A percentile compares a stretch with the other conserved stretches of the same genome.
Evolutionary conservation across 1,284 basidiomycete species (phyloP).

Genomic region (Inonotus obliquus): DNA sequence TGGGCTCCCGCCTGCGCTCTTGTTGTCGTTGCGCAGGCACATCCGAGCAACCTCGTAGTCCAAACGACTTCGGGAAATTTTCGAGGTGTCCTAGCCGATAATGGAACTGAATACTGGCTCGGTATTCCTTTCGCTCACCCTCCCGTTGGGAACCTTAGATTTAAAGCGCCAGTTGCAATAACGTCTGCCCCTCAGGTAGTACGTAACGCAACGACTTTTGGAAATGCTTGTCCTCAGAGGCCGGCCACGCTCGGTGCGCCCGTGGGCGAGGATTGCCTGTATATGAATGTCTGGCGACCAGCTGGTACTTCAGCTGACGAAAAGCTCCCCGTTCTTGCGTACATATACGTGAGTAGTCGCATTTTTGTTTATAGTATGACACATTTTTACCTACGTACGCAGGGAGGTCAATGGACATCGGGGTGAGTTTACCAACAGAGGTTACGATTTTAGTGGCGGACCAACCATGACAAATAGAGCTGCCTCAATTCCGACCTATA

Average conservation of each 20-base stretch:
- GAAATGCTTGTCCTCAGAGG: conserved; percentile 54
- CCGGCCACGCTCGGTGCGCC: conserved; percentile 40
- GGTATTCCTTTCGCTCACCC: conserved; percentile 66
- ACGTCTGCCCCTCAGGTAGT: conserved; percentile 28
- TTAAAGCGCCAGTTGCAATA: conserved; percentile 56
- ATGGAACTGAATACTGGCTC: conserved; percentile 49
- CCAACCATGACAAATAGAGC: conserved; percentile 34
- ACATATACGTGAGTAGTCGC: conserved; percentile 44
- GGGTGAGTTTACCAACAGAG: conserved; percentile 30
- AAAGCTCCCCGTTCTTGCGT: conserved; percentile 45
- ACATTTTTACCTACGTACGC: background rate
- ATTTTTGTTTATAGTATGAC: background rate
- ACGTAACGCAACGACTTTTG: conserved; percentile 45
- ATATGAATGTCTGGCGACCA: conserved; percentile 47
- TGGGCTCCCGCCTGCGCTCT: background rate
- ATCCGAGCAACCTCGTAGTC: conserved; percentile 7
- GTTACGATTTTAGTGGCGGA: too few species aligned
- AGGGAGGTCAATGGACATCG: conserved; percentile 49
- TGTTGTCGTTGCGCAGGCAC: background rate
- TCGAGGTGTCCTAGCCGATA: conserved; percentile 25
- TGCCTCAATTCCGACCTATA: conserved; percentile 35
- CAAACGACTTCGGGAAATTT: conserved; percentile 19
- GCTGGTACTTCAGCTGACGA: conserved; percentile 29
- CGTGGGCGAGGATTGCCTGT: conserved; percentile 51
- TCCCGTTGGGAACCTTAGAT: conserved; percentile 51